Evolutionary conservation across 306 rosid genomes (phyloP).

Genomic region (Vigna mungo): DNA sequence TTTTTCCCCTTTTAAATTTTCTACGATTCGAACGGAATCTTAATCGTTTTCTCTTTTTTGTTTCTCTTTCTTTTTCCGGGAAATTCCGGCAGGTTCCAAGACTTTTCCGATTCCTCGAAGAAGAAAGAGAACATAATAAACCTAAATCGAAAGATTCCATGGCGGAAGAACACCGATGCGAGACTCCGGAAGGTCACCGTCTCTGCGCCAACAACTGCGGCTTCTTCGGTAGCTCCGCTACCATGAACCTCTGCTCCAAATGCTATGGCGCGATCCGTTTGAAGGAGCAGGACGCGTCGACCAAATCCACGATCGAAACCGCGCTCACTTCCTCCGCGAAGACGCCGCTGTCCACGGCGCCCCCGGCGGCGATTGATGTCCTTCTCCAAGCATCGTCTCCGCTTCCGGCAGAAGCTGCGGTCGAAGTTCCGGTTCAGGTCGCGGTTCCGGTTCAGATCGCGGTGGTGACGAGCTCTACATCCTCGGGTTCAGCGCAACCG

Average conservation of each 20-base stretch:
- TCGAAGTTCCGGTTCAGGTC: background rate
- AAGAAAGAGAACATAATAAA: conserved; percentile 4
- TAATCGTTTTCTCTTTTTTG: background rate
- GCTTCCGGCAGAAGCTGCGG: conserved; percentile 7
- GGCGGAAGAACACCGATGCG: conserved; percentile 90
- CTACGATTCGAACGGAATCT: conserved; percentile 24
- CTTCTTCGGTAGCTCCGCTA: conserved; percentile 74
- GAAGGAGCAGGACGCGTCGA: conserved; percentile 67
- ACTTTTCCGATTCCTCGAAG: background rate
- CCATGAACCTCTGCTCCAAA: conserved; percentile 89
- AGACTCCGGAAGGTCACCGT: conserved; percentile 84
- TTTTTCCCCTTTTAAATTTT: conserved; percentile 17
- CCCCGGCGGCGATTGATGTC: conserved; percentile 13
- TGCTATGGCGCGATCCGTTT: conserved; percentile 68
- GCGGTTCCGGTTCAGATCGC: background rate
- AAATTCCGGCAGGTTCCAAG: conserved; percentile 29
- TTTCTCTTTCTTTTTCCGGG: conserved; percentile 20
- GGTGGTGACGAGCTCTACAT: background rate
- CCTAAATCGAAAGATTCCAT: conserved; percentile 40
- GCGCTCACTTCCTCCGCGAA: conserved; percentile 55
- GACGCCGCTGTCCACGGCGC: conserved; percentile 32
- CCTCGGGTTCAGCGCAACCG: conserved; percentile 40
- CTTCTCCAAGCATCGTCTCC: background rate
- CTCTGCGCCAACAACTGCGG: conserved; percentile 88
- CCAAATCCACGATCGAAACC: conserved; percentile 71